Percentiles rank a stretch among this genome's conserved stretches.
phyloP scores from a whole-genome alignment of 192 early-diverging fungal species.

The Phycomyces nitens region DNA sequence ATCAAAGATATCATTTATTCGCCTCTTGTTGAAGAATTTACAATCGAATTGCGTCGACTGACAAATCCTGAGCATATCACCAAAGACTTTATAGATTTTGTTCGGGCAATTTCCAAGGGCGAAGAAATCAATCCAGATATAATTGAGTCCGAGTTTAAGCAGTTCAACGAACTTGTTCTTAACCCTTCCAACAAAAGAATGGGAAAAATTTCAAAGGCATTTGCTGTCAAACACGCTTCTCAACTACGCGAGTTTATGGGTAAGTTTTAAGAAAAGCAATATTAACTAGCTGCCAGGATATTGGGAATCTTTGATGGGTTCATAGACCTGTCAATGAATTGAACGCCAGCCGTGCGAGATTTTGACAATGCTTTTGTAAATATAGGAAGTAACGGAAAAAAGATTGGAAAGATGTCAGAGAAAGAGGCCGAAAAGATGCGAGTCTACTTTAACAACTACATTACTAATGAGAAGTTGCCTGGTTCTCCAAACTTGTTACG shows the following conservation, averaged over 20 bases:
- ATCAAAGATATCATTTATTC: conserved; percentile 41
- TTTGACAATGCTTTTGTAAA: conserved; percentile 5
- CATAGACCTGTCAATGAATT: too few relatives aligned
- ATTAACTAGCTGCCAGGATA: conserved; percentile 7
- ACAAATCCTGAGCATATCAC: conserved; percentile 66
- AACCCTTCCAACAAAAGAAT: conserved; percentile 33
- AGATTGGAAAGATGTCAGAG: conserved; percentile 37
- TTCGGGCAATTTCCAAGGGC: conserved; percentile 29
- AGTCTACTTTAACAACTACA: conserved; percentile 43
- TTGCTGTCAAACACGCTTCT: conserved; percentile 41
- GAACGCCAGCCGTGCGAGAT: too few relatives aligned
- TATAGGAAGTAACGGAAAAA: conserved; percentile 51
- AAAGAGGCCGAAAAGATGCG: conserved; percentile 44
- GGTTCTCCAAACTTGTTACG: conserved; percentile 47
- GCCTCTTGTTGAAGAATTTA: conserved; percentile 52
- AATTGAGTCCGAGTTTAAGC: conserved; percentile 39
- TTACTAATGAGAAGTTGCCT: conserved; percentile 38
- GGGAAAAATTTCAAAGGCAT: conserved; percentile 36
- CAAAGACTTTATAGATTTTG: conserved; percentile 63
- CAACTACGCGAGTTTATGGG: conserved; percentile 40
- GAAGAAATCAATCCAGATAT: neutral
- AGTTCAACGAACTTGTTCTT: conserved; percentile 51
- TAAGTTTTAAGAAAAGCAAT: conserved; percentile 7
- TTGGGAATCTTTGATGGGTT: too few relatives aligned
- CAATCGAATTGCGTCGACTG: conserved; percentile 61